Percentiles rank a stretch among this genome's conserved stretches.
Conservation (phyloP, 148 eudicot species). For the Polygonum maritimum region DNA sequence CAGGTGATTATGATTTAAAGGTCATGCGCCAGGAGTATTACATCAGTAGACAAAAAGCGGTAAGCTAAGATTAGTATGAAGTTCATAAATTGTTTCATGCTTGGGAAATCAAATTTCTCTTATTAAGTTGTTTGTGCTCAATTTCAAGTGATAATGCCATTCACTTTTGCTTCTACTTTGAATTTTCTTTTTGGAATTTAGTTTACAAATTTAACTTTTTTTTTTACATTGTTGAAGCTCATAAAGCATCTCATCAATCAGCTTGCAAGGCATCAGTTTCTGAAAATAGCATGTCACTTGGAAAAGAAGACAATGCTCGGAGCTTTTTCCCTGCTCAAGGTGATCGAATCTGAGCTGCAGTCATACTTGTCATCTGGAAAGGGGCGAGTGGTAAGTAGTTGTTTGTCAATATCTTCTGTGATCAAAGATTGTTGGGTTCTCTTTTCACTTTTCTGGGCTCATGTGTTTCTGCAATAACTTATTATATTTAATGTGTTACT, state of each 20-base stretch:
- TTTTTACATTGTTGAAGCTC: conserved; percentile 43
- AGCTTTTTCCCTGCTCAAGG: conserved; percentile 91
- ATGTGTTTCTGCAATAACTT: background rate
- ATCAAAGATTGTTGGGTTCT: background rate
- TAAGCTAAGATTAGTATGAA: conserved; percentile 24
- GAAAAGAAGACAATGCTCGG: conserved; percentile 99
- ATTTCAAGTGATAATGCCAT: background rate
- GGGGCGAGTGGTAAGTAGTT: conserved; percentile 79
- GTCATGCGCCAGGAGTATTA: conserved; percentile 98
- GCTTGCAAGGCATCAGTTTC: conserved; percentile 85
- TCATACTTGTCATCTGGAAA: conserved; percentile 78
- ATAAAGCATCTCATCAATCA: conserved; percentile 87
- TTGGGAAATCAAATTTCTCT: background rate
- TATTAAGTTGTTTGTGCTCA: background rate
- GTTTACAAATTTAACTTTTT: background rate
- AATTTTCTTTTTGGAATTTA: background rate
- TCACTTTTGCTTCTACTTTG: background rate
- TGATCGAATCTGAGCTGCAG: conserved; percentile 86
- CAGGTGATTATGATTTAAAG: conserved; percentile 97
- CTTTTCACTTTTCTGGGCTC: background rate
- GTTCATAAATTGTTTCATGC: background rate
- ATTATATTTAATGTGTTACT: background rate
- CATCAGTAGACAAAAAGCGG: conserved; percentile 84
- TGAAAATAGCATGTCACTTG: conserved; percentile 86
- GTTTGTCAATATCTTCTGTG: background rate